Conservation (phyloP, 495 filamentous ascomycete species). For the Daldinia vernicosa region DNA sequence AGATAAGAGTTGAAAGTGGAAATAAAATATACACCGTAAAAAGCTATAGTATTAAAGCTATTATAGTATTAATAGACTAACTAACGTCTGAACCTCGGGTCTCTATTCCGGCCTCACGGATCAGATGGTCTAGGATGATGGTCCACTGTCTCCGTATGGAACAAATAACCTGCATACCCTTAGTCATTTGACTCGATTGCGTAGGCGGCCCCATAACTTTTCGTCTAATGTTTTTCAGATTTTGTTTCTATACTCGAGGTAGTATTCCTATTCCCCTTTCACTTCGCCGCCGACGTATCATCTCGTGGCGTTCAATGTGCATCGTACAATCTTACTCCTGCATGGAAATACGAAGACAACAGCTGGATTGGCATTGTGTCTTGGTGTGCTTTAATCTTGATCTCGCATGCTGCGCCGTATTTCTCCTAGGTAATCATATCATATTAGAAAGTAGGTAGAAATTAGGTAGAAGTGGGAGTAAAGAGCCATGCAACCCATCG, state of each 20-base stretch:
- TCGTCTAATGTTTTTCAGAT: slow-evolving; percentile 13
- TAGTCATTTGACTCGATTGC: slow-evolving; percentile 15
- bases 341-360: not conserved
- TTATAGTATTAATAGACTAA: not conserved
- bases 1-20: not conserved
- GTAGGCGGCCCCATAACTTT: not conserved
- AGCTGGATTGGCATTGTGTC: not conserved
- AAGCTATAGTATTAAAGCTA: not conserved
- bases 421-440: not conserved
- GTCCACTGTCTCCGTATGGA: slow-evolving; percentile 1
- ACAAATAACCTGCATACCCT: slow-evolving; percentile 5
- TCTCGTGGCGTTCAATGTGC: not conserved
- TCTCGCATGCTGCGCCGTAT: not conserved
- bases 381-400: slow-evolving; percentile 1
- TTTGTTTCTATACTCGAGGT: slow-evolving; percentile 2
- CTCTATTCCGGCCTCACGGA: slow-evolving; percentile 5
- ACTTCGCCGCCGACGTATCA: slow-evolving; percentile 2
- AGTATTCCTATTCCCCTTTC: slow-evolving; percentile 12
- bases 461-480: not conserved
- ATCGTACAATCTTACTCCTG: slow-evolving; percentile 7
- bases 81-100: not conserved
- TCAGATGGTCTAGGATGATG: not conserved
- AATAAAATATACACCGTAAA: not conserved
- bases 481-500: slow-evolving; percentile 9
- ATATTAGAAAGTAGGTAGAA: not conserved